These are phyloP conservation scores for Bassia scoparia DNA, from an alignment of 148 eudicot species.

Conservation along the genomic window DNA sequence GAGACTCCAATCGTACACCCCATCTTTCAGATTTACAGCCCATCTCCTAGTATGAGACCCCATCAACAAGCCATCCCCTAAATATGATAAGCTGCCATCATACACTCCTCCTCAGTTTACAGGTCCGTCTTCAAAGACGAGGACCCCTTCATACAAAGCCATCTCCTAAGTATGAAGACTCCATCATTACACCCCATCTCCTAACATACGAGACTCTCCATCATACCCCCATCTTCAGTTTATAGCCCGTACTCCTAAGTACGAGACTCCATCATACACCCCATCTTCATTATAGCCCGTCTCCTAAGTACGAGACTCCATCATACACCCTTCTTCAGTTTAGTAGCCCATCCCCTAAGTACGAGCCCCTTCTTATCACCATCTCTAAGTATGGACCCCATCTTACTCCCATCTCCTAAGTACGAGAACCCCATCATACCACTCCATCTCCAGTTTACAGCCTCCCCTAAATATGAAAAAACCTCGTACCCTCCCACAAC, in stretches of 20 bases:
- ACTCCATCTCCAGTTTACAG: background rate
- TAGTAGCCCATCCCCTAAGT: no score
- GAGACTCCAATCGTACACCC: constrained; percentile 6
- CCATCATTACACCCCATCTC: constrained; percentile 10
- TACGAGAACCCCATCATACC: no score
- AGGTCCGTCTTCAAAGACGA: background rate
- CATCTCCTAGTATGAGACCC: background rate
- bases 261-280: constrained; percentile 1
- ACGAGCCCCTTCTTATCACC: no score
- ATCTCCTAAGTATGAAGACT: background rate
- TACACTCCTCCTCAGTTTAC: background rate
- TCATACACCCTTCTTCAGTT: no score
- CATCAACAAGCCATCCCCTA: background rate
- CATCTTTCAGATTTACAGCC: background rate
- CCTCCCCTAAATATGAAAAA: background rate
- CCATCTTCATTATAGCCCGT: no score
- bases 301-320: no score
- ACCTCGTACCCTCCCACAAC: background rate
- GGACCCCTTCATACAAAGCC: background rate
- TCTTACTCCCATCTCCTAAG: no score
- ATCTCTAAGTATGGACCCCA: no score
- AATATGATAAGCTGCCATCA: background rate
- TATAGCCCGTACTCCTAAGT: constrained; percentile 9
- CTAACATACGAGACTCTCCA: background rate
- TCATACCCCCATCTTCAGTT: background rate